Base-by-base conservation (phyloP, 2,329 filamentous ascomycete species). In the Chaetomiaceae sp. region DNA sequence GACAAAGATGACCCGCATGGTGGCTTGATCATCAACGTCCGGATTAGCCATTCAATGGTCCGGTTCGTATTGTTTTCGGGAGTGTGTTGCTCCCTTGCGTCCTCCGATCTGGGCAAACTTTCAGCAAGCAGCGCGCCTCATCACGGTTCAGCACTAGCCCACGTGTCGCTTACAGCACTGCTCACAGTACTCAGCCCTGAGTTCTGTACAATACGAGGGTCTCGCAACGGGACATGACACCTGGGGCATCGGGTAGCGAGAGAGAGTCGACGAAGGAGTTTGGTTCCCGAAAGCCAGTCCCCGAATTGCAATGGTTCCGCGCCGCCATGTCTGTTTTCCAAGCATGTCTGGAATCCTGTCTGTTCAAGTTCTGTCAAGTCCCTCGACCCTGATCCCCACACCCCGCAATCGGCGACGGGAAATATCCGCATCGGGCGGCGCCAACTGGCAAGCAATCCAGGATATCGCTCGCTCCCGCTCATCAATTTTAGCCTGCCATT, bases 331-430 rank as follows among this genome's bases (percentile, higher is more conserved):
- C 27, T 31, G 27, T 31, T 43, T 42, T 36, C 15, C 47, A n/a
- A n/a, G 36, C 33, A 20, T 33, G 12, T 51, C 23, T 38, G 33
- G 38, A 52, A 49, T 45, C 48, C 48, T 44, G 39, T 42, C 19
- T 34, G 31, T 44, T 45, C 38, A 38, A 33, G 48, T 31, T 44
- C 31, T n/a, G 36, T 45, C 33, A 48, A 39, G 43, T 37, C 43
- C 43, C 37, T 14, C 17, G 27, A 23, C 15, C 38, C 17, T 15
- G 3, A 12, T 43, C 53, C 19, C 53, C 48, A 52, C 48, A 55
- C 53, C 53, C 53, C 48, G 48, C 53, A 55, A 48, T 53, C 36
- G 42, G 29, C 42, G 42, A 17, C 33, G 38, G 33, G n/a, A 39
- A 20, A 31, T 22, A n/a, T 31, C 19, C 17, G 27, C 27, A 42